Evolutionary conservation across 805 yeast genomes (phyloP), one percentile per base, ranked within the genome.

Genomic region (Ogataea polymorpha): DNA sequence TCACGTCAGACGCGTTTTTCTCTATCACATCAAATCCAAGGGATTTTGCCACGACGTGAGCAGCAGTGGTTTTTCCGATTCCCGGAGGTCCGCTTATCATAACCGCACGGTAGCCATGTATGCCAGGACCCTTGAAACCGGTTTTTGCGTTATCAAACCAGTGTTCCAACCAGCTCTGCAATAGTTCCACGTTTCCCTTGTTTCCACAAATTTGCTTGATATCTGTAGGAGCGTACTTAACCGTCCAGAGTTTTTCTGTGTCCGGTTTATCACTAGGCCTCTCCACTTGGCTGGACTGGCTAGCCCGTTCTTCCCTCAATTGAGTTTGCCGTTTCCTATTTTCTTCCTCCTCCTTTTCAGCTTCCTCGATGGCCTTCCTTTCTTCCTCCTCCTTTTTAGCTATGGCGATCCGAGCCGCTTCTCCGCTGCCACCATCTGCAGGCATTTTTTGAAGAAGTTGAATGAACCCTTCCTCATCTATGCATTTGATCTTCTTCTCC

Each of bases 61-160:
- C 91, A 6, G 90, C 83, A 3, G 87, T 82, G 5, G 95, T 85
- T 53, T 85, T 85, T 17, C 95, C 95, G 36, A 82, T 82, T 25
- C 95, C 95, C 0, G 95, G 95, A 5, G 95, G 91, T 0, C 95
- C 95, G 63, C 85, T 82, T 4, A 93, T 76, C 57, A 93, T 71
- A 2, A 85, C 91, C 0, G 99, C 96, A 43, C 96, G 72, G 53
- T 70, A 87, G 9, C 75, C 62, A 3, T 86, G 86, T 3, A 80
- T 67, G 2, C 87, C 87, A 37, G 83, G 88, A 12, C 56, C 43
- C 78, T 74, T 75, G 62, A 84, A 83, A 2, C 75, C 80, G 12
- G 65, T 57, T 46, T 72, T 75, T 30, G 77, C 67, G 45, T 75
- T 74, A 0, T 63, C 65, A 41, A 78, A 79, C 97, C 98, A 93